Evolutionary conservation across 2,329 filamentous ascomycete species (phyloP), one percentile per base, ranked within the genome.

Genomic region (Nigrospora osmanthi): DNA sequence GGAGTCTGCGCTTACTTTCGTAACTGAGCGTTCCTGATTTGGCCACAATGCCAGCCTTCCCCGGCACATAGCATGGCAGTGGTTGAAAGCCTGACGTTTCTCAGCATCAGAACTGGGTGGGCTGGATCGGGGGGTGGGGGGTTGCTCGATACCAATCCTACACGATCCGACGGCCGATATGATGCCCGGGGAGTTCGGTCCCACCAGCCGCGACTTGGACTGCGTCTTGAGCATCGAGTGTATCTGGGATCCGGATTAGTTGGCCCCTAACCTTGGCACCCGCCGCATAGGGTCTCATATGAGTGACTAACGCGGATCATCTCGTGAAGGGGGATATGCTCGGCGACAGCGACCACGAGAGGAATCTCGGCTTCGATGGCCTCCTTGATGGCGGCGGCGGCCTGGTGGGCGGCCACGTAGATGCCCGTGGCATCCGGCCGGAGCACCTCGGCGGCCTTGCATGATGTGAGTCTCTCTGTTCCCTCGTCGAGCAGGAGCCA

Each of bases 391-490:
- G 87, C 87, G 23, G 72, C 71, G 0, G 81, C 73, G 1, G 86
- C 87, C 52, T 85, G 79, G 47, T 81, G 77, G n/a, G 86, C 85
- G 1, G 86, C 82, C 3, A 90, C 87, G 53, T 88, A 90, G 45
- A 91, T 85, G 5, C 82, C 85, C 1, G 86, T 89, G 5, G 85
- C 87, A 65, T 89, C 81, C 3, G 87, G 86, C 54, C 81, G 86
- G 34, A 88, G 66, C 53, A 77, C 70, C 52, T 84, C 76, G 67
- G 85, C 80, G 7, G 87, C 87, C 72, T 79, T 42, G 30, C 4
- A 30, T 12, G 30, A 19, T 35, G 42, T 14, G 11, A 41, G 38
- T 13, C 10, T 19, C 4, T 6, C 14, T 11, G 35, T 9, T 16
- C 16, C 23, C 6, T n/a, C 33, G 14, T 14, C 34, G n/a, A 32